phyloP scores from a whole-genome alignment of 1,284 basidiomycete species.

The Naganishia sp. region DNA sequence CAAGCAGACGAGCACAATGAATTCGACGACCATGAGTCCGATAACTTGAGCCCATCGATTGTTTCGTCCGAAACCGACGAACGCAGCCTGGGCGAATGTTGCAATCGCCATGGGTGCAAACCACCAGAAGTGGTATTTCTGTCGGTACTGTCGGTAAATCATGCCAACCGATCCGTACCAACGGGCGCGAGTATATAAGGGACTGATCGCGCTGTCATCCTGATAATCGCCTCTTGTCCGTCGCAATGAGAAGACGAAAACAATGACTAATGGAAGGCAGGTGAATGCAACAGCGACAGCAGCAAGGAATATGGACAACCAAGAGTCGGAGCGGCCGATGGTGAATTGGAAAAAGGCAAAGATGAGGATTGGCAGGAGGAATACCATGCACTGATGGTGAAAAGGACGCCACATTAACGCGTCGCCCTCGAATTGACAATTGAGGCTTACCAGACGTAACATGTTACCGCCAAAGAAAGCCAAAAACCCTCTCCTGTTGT shows the following conservation, averaged over 20 bases:
- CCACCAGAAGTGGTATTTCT: slow-evolving; percentile 56
- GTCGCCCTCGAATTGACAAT: too few relatives aligned
- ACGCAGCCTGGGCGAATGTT: slow-evolving; percentile 62
- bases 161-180: slow-evolving; percentile 52
- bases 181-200: slow-evolving; percentile 49
- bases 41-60: slow-evolving; percentile 72
- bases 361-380: slow-evolving; percentile 68
- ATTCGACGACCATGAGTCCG: slow-evolving; percentile 68
- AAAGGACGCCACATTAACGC: slow-evolving; percentile 1
- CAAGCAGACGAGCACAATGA: slow-evolving; percentile 61
- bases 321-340: slow-evolving; percentile 68
- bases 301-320: slow-evolving; percentile 69
- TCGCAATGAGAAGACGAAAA: slow-evolving; percentile 43
- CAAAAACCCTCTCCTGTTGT: slow-evolving; percentile 59
- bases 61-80: slow-evolving; percentile 69
- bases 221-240: slow-evolving; percentile 38
- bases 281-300: slow-evolving; percentile 63
- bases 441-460: slow-evolving; percentile 47
- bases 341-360: slow-evolving; percentile 88
- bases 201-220: slow-evolving; percentile 43
- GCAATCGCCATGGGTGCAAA: slow-evolving; percentile 52
- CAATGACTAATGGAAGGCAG: slow-evolving; percentile 59
- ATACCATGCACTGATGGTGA: slow-evolving; percentile 61
- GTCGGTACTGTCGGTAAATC: slow-evolving; percentile 54
- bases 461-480: slow-evolving; percentile 52